phyloP scores from a whole-genome alignment of 805 yeast species.

The Candida nanaspora region DNA sequence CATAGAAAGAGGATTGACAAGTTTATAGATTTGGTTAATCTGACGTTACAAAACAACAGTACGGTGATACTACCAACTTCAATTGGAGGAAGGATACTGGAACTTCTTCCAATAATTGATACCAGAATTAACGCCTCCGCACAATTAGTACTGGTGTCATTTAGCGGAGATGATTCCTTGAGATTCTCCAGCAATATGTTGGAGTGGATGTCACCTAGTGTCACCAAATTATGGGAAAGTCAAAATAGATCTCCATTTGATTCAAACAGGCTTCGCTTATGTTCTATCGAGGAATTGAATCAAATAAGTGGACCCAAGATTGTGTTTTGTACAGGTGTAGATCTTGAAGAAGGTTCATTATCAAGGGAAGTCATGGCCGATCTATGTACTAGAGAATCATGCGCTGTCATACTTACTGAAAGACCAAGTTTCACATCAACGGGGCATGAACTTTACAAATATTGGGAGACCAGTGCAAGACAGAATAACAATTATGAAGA shows the following conservation, averaged over 20 bases:
- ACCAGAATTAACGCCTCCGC: constrained; percentile 23
- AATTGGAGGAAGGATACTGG: constrained; percentile 74
- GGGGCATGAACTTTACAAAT: constrained; percentile 40
- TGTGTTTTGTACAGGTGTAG: constrained; percentile 68
- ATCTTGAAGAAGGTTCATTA: constrained; percentile 55
- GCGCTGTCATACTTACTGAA: constrained; percentile 73
- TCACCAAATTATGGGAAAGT: constrained; percentile 83
- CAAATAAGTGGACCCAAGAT: constrained; percentile 65
- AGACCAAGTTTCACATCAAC: constrained; percentile 41
- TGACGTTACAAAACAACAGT: constrained; percentile 67
- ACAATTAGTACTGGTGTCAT: constrained; percentile 72
- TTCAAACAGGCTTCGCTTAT: constrained; percentile 43
- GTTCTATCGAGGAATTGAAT: constrained; percentile 48
- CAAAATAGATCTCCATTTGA: constrained; percentile 75
- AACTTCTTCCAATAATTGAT: constrained; percentile 43
- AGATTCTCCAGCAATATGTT: constrained; percentile 82
- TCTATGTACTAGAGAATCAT: constrained; percentile 57
- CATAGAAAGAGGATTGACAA: constrained; percentile 58
- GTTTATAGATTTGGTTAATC: constrained; percentile 55
- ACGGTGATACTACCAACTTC: constrained; percentile 80
- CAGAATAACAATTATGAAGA: constrained; percentile 39
- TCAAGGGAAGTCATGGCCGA: constrained; percentile 44
- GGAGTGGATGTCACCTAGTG: constrained; percentile 92
- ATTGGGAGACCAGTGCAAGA: constrained; percentile 43
- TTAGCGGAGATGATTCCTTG: constrained; percentile 70